phyloP scores from a whole-genome alignment of 345 rosid species.

The Excoecaria agallocha region DNA sequence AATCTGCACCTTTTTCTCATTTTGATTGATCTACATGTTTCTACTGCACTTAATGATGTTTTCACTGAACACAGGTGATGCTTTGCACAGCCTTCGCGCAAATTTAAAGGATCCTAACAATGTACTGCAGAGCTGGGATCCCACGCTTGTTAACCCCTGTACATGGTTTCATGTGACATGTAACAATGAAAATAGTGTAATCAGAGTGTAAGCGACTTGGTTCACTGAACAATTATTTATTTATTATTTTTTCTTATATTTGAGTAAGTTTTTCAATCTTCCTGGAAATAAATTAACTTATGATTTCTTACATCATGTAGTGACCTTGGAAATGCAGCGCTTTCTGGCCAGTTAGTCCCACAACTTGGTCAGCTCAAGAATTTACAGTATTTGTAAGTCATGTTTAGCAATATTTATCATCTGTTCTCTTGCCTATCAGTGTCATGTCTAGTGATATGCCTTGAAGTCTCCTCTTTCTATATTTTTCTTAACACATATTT shows the following conservation, averaged over 20 bases:
- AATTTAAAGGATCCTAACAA: slow-evolving; percentile 36
- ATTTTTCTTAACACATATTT: background rate
- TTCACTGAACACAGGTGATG: slow-evolving; percentile 29
- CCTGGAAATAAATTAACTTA: background rate
- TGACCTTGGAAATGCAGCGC: slow-evolving; percentile 46
- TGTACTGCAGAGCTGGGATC: slow-evolving; percentile 46
- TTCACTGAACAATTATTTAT: background rate
- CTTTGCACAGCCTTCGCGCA: slow-evolving; percentile 29
- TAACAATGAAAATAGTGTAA: slow-evolving; percentile 40
- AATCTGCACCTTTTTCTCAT: background rate
- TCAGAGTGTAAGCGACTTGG: slow-evolving; percentile 34
- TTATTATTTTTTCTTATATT: background rate
- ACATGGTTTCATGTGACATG: slow-evolving; percentile 50
- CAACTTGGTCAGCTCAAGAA: slow-evolving; percentile 43
- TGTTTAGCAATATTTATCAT: background rate
- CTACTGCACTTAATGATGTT: background rate
- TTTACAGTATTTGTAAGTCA: slow-evolving; percentile 42
- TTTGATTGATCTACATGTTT: background rate
- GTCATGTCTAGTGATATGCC: background rate
- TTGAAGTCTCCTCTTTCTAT: background rate
- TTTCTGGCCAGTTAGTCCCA: slow-evolving; percentile 40
- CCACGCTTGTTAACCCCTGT: slow-evolving; percentile 36
- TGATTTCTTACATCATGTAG: slow-evolving; percentile 20
- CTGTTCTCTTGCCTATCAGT: background rate
- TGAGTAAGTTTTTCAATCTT: background rate